A percentile compares a stretch with the other conserved stretches of the same genome.
phyloP scores from a whole-genome alignment of 306 rosid genomes.

The Coriaria nepalensis region DNA sequence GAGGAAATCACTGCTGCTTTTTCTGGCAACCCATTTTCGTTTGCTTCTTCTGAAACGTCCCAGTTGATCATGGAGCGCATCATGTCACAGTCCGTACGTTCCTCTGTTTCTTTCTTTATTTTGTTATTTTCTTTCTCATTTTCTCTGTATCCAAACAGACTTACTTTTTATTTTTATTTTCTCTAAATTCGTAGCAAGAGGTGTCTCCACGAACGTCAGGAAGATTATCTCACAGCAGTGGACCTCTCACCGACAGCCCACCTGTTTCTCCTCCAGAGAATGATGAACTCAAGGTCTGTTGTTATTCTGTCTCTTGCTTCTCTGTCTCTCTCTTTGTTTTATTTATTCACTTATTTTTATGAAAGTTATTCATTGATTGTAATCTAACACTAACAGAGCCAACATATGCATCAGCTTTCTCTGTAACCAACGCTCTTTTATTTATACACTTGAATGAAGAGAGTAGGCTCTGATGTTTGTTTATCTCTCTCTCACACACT shows the following conservation, averaged over 20 bases:
- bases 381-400: slow-evolving; percentile 13
- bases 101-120: slow-evolving; percentile 4
- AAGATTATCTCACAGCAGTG: slow-evolving; percentile 87
- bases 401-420: slow-evolving; percentile 46
- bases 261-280: slow-evolving; percentile 86
- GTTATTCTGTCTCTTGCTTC: background rate
- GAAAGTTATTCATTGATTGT: slow-evolving; percentile 9
- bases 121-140: slow-evolving; percentile 5
- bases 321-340: background rate
- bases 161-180: background rate
- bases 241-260: slow-evolving; percentile 93
- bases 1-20: slow-evolving; percentile 32
- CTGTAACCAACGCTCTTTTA: slow-evolving; percentile 37
- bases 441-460: slow-evolving; percentile 13
- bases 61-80: slow-evolving; percentile 92
- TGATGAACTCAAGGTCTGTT: slow-evolving; percentile 75
- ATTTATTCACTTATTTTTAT: background rate
- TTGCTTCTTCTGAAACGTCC: slow-evolving; percentile 85
- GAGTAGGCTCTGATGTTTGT: background rate
- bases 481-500: background rate
- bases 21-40: slow-evolving; percentile 77
- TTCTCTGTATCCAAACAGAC: background rate
- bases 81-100: slow-evolving; percentile 85
- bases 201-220: slow-evolving; percentile 89
- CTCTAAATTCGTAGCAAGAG: slow-evolving; percentile 42